phyloP scores from a whole-genome alignment of 2,329 filamentous ascomycete species.

The Parastagonospora avenae region DNA sequence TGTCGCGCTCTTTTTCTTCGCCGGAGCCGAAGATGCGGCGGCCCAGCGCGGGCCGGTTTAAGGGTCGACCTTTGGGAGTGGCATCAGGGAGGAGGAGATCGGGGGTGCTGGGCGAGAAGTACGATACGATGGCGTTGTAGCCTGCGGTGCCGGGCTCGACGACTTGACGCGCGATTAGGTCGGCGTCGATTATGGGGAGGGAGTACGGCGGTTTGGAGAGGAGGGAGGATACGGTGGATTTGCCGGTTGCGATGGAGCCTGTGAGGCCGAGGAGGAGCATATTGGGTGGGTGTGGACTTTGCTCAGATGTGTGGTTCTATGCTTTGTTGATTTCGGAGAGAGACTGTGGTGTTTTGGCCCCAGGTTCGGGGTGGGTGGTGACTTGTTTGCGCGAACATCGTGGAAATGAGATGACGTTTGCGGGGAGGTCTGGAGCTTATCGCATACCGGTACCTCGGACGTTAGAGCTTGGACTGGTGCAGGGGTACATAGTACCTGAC shows the following conservation, averaged over 20 bases:
- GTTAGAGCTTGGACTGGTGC: background rate
- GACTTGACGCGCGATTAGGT: constrained; percentile 88
- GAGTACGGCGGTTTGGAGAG: constrained; percentile 81
- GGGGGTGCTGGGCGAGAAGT: constrained; percentile 83
- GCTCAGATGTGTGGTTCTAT: background rate
- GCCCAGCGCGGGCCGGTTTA: constrained; percentile 87
- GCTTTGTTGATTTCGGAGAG: background rate
- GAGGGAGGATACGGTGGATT: constrained; percentile 89
- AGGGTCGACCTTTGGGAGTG: constrained; percentile 68
- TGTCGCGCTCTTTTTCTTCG: constrained; percentile 71
- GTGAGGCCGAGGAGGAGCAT: constrained; percentile 98
- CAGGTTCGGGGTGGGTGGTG: background rate
- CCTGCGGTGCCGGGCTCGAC: constrained; percentile 89
- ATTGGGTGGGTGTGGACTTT: background rate
- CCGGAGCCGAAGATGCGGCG: constrained; percentile 82
- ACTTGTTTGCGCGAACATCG: background rate
- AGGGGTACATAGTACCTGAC: background rate
- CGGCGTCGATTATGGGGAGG: constrained; percentile 91
- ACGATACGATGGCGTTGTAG: constrained; percentile 78
- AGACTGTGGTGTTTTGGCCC: background rate
- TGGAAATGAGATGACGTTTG: background rate
- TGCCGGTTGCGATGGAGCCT: constrained; percentile 96
- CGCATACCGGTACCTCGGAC: background rate
- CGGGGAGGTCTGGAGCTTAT: background rate
- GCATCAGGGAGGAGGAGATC: constrained; percentile 73